Evolutionary conservation across 2,329 filamentous ascomycete species (phyloP), one percentile per base, ranked within the genome.

Genomic region (Aphanoascus verrucosus): DNA sequence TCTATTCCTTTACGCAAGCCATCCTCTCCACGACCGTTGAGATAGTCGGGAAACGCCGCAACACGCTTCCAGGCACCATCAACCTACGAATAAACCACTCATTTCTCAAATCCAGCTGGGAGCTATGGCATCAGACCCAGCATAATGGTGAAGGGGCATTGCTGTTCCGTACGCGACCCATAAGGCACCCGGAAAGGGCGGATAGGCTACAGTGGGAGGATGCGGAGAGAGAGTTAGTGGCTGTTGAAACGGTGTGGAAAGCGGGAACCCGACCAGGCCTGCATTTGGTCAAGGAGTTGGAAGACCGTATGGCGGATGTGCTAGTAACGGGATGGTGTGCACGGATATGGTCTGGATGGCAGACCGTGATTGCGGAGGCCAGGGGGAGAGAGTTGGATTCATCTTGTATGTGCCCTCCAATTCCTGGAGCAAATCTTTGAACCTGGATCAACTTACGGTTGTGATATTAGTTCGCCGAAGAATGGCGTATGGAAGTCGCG

Each of bases 291-390:
- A 41, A 46, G 14, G 31, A 52, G 19, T 11, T 60, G 28, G 55
- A 53, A 15, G 55, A 58, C 42, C 23, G 31, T n/a, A 49, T 60
- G 45, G 53, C 54, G 20, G 57, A 58, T 51, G 47, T 52, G 9
- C 28, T 60, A 31, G 53, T 60, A 6, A 56, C 55, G 32, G 56
- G 55, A 19, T 58, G 56, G 57, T 60, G 58, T 51, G 57, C 58
- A 31, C 54, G 52, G 46, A 55, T 58, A 28, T 60, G 58, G 58
- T 43, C 52, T 34, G 42, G 37, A 15, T 41, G 43, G 5, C 57
- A 60, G 35, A 23, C 49, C 23, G 28, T 14, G n/a, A 42, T 47
- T 32, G 57, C 49, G 5, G 52, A 52, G 5, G 49, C 34, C 35
- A 48, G 46, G 9, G 44, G 45, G 23, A 51, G 37, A 17, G 52